These are phyloP conservation scores for Vitis hybrid DNA, from an alignment of 177 flowering plant species.

Conservation along the genomic window DNA sequence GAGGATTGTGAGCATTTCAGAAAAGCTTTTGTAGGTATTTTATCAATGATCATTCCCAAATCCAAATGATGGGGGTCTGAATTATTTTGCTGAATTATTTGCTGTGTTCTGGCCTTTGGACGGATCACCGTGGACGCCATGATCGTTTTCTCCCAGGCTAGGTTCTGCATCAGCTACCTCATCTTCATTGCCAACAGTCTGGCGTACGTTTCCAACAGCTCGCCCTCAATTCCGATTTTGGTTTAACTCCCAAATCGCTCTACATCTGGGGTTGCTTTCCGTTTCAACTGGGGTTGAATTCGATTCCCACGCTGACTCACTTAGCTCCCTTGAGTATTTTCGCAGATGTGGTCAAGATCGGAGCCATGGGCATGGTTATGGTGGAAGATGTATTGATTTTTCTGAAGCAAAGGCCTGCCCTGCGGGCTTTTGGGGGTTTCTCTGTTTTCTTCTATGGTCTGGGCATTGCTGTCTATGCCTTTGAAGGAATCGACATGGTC, in stretches of 20 bases:
- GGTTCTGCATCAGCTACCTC: conserved; percentile 73
- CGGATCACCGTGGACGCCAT: conserved; percentile 60
- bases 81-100: no score
- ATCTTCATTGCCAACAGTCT: conserved; percentile 1
- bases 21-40: no score
- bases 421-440: conserved; percentile 60
- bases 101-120: conserved; percentile 26
- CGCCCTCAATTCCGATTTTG: conserved; percentile 26
- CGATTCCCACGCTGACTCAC: conserved; percentile 35
- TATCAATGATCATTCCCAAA: no score
- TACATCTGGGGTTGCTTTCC: conserved; percentile 78
- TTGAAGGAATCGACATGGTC: conserved; percentile 31
- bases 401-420: conserved; percentile 25
- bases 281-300: conserved; percentile 73
- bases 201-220: no score
- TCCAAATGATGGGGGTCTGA: no score
- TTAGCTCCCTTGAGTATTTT: no score
- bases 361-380: conserved; percentile 83
- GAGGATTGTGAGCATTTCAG: no score
- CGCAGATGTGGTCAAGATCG: conserved; percentile 18
- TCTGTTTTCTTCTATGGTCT: conserved; percentile 67
- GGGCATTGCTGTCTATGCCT: conserved; percentile 83
- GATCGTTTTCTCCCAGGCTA: conserved; percentile 81
- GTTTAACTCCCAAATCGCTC: conserved; percentile 39
- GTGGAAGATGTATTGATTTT: conserved; percentile 55